Evolutionary conservation across 2,329 filamentous ascomycete species (phyloP).

Genomic region (Botryosphaeria dothidea): DNA sequence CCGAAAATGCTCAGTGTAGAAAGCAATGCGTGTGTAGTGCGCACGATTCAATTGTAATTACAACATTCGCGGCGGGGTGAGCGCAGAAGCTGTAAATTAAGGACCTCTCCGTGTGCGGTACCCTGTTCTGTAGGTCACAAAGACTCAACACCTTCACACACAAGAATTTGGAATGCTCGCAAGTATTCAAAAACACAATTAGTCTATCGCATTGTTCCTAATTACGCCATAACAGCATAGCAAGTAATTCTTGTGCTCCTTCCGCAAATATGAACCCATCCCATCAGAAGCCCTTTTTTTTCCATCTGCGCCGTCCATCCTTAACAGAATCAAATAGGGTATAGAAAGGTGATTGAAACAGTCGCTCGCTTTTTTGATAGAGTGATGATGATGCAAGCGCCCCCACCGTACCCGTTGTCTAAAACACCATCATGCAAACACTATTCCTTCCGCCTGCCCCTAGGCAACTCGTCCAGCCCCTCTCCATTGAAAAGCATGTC

Average conservation of each 20-base stretch:
- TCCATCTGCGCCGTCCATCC: not conserved
- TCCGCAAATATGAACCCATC: not conserved
- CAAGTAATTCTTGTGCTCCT: not conserved
- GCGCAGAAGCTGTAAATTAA: no score
- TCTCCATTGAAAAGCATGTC: slow-evolving; percentile 15
- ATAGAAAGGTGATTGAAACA: not conserved
- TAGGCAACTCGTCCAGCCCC: not conserved
- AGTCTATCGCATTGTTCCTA: not conserved
- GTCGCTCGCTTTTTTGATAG: not conserved
- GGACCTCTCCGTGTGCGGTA: no score
- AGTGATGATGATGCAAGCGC: not conserved
- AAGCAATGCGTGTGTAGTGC: no score
- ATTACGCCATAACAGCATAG: not conserved
- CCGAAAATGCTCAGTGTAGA: no score
- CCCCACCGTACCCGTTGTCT: not conserved
- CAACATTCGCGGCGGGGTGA: no score
- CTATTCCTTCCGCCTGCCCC: not conserved
- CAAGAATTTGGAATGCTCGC: not conserved
- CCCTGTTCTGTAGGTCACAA: no score
- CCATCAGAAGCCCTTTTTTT: not conserved
- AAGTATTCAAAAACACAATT: slow-evolving; percentile 1
- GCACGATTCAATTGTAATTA: no score
- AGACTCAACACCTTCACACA: no score
- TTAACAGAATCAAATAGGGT: not conserved
- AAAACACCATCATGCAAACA: not conserved